Evolutionary conservation across 1,139 yeast genomes (phyloP).

Genomic region (Zygosaccharomyces sapae): DNA sequence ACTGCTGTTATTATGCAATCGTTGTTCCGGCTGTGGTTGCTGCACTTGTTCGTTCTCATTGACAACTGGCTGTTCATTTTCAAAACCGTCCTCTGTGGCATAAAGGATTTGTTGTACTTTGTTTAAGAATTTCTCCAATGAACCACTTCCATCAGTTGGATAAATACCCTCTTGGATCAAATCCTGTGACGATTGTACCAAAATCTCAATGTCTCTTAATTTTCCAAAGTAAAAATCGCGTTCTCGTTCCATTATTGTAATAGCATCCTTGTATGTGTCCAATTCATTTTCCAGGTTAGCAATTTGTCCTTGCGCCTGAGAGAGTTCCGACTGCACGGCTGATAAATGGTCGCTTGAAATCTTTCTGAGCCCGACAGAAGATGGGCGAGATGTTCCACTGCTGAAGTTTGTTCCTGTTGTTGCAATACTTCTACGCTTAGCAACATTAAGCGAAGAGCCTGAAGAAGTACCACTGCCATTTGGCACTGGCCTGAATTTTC

Average conservation of each 20-base stretch:
- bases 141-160: conserved; percentile 30
- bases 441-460: conserved; percentile 17
- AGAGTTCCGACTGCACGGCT: conserved; percentile 37
- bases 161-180: conserved; percentile 41
- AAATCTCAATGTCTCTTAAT: conserved; percentile 79
- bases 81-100: conserved; percentile 76
- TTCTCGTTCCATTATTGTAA: conserved; percentile 64
- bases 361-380: conserved; percentile 18
- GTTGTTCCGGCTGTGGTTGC: background rate
- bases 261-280: conserved; percentile 48
- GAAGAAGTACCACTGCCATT: conserved; percentile 19
- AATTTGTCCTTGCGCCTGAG: conserved; percentile 40
- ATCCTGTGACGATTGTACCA: conserved; percentile 64
- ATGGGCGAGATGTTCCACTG: conserved; percentile 9
- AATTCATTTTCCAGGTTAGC: conserved; percentile 47
- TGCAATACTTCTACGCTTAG: conserved; percentile 16
- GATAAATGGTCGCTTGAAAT: conserved; percentile 30
- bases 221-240: conserved; percentile 88
- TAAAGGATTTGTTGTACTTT: conserved; percentile 74
- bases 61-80: conserved; percentile 38
- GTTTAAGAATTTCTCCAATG: conserved; percentile 44
- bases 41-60: background rate
- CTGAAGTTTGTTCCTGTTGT: conserved; percentile 1
- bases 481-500: conserved; percentile 40
- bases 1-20: background rate